A percentile compares a stretch with the other conserved stretches of the same genome.
These are phyloP conservation scores for Alliaria petiolata DNA, from an alignment of 345 rosid genomes.

Conservation along the genomic window DNA sequence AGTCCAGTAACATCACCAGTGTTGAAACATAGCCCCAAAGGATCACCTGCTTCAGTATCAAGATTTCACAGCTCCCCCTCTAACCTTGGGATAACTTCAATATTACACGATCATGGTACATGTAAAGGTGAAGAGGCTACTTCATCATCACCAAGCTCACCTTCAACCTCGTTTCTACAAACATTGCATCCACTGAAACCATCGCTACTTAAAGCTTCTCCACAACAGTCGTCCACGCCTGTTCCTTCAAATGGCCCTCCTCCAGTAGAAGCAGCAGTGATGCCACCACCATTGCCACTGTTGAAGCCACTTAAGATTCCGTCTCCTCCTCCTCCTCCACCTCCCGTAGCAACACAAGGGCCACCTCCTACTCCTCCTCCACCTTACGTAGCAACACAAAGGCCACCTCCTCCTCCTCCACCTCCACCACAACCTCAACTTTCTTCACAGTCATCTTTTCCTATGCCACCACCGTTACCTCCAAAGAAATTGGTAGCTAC, in stretches of 20 bases:
- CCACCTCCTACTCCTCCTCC: constrained; percentile 31
- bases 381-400: constrained; percentile 18
- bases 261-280: constrained; percentile 10
- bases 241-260: constrained; percentile 12
- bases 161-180: constrained; percentile 15
- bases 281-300: constrained; percentile 14
- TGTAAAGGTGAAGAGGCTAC: constrained; percentile 42
- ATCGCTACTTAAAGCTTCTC: constrained; percentile 12
- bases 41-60: constrained; percentile 42
- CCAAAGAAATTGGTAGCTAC: constrained; percentile 20
- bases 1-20: constrained; percentile 43
- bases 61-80: constrained; percentile 56
- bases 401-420: constrained; percentile 28
- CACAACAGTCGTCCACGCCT: not conserved
- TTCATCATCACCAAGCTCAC: constrained; percentile 28
- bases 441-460: constrained; percentile 24
- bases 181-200: constrained; percentile 24
- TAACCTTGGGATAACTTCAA: constrained; percentile 67
- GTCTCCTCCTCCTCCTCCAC: constrained; percentile 27
- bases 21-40: constrained; percentile 39
- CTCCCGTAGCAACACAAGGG: constrained; percentile 18
- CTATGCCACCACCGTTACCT: constrained; percentile 26
- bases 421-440: constrained; percentile 24
- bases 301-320: constrained; percentile 14
- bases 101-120: constrained; percentile 62